Evolutionary conservation across 2,329 filamentous ascomycete species (phyloP), one percentile per base, ranked within the genome.

Genomic region (Biscogniauxia mediterranea): DNA sequence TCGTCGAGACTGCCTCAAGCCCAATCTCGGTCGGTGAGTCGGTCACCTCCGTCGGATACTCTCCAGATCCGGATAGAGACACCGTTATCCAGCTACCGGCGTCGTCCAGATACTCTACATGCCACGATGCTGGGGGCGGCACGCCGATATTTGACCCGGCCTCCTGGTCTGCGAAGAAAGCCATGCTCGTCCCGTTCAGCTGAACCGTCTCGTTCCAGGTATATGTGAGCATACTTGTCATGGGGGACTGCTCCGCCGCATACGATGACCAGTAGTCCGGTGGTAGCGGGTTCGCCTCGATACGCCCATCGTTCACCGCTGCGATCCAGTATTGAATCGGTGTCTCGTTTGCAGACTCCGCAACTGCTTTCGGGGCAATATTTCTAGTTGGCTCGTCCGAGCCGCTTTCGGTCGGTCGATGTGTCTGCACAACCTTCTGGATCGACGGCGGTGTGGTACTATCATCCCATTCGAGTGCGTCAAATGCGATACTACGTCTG

Each of bases 261-360:
- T 74, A 77, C 7, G 74, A 75, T 56, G 63, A 67, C 75, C 75
- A 77, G 65, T 76, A 76, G 61, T 77, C 75, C 2, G 75, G 74
- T 42, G 74, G 75, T 7, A 76, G 68, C 4, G 75, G 74, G 20
- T 67, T 72, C 53, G 61, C 54, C 49, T 70, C 68, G 25, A 77
- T 68, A 52, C 65, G 63, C 19, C 63, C 71, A 56, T 77, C 74
- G 60, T 76, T 74, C 54, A 76, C 61, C 13, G 74, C 66, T 15
- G 69, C 69, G 9, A 74, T 70, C 74, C 75, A 77, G 65, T 77
- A 77, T 64, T 77, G 75, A 42, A 77, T 74, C 0, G 74, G 74
- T 5, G 73, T 76, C 8, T 58, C 60, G 56, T 68, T 67, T 3
- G 61, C 61, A 0, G 72, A 71, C 2, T 66, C 64, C 1, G 65